Conservation (phyloP, 352 stramenopile genomes). For the Phytophthora hibernalis region DNA sequence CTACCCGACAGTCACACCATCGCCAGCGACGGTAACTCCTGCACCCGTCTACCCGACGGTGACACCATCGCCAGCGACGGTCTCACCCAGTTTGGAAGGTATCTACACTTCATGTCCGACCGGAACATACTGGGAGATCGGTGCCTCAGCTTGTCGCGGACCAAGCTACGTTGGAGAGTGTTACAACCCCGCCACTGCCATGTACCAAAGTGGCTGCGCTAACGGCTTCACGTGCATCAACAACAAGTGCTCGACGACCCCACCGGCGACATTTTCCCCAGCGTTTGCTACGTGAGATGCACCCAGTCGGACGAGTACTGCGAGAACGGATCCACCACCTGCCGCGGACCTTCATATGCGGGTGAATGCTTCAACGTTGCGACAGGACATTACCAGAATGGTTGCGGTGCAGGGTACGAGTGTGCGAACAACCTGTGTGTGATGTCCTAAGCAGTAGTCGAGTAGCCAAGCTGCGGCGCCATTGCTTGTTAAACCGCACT, state of each 20-base stretch:
- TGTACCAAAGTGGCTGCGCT: slow-evolving; percentile 39
- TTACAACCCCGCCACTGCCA: slow-evolving; percentile 40
- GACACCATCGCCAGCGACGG: neutral
- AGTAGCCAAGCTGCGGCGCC: slow-evolving; percentile 22
- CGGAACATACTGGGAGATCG: slow-evolving; percentile 36
- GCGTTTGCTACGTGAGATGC: slow-evolving; percentile 38
- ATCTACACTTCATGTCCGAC: slow-evolving; percentile 27
- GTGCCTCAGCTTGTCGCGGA: slow-evolving; percentile 26
- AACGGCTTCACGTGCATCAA: slow-evolving; percentile 38
- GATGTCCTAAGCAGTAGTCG: slow-evolving; percentile 26
- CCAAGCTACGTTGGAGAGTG: slow-evolving; percentile 31
- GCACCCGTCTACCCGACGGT: no score
- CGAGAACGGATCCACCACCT: slow-evolving; percentile 33
- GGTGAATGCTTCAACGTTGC: slow-evolving; percentile 44
- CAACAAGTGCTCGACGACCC: slow-evolving; percentile 40
- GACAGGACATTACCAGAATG: slow-evolving; percentile 33
- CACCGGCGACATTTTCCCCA: slow-evolving; percentile 26
- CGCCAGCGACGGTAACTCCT: neutral
- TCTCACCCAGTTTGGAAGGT: neutral
- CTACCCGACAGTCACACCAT: neutral
- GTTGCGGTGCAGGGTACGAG: slow-evolving; percentile 30
- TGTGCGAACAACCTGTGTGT: slow-evolving; percentile 42
- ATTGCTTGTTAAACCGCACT: slow-evolving; percentile 12
- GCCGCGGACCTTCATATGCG: slow-evolving; percentile 20
- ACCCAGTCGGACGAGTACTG: slow-evolving; percentile 37